Evolutionary conservation across 495 filamentous ascomycete genomes (phyloP).

Genomic region (Xylaria venustula): DNA sequence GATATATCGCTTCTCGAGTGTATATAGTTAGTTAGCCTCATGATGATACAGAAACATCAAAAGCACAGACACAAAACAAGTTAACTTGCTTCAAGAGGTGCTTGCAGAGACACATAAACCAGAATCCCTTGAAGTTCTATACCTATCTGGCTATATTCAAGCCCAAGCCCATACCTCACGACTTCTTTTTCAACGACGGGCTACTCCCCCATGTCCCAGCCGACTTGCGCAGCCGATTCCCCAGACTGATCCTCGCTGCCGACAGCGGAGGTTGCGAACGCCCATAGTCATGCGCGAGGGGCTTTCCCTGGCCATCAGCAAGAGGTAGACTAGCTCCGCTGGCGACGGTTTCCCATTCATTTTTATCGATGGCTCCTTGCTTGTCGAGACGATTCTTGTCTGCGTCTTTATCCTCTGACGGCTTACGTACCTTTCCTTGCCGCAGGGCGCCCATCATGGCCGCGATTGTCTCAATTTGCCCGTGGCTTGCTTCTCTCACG

Average conservation of each 20-base stretch:
- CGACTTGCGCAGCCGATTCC: conserved; percentile 43
- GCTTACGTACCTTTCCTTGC: conserved; percentile 23
- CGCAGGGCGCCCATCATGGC: conserved; percentile 34
- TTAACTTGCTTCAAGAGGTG: too few relatives aligned
- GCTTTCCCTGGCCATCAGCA: conserved; percentile 21
- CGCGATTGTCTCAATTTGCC: conserved; percentile 42
- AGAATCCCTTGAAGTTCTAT: too few relatives aligned
- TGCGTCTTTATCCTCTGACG: conserved; percentile 11
- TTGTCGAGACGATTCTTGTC: conserved; percentile 14
- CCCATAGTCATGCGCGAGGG: conserved; percentile 10
- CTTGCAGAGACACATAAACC: too few relatives aligned
- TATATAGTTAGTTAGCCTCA: too few relatives aligned
- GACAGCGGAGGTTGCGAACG: conserved; percentile 35
- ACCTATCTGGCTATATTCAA: too few relatives aligned
- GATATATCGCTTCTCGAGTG: too few relatives aligned
- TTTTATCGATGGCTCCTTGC: conserved; percentile 24
- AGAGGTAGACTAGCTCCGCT: conserved; percentile 23
- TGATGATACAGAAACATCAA: too few relatives aligned
- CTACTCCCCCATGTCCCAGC: conserved; percentile 33
- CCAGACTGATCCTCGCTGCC: conserved; percentile 44
- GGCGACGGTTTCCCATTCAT: conserved; percentile 36
- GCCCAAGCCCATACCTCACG: conserved; percentile 9
- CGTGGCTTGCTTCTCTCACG: conserved; percentile 38
- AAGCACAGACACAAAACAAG: too few relatives aligned
- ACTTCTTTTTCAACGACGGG: conserved; percentile 21